Base-by-base conservation (phyloP, 2,329 filamentous ascomycete genomes). In the Dendryphion nanum region DNA sequence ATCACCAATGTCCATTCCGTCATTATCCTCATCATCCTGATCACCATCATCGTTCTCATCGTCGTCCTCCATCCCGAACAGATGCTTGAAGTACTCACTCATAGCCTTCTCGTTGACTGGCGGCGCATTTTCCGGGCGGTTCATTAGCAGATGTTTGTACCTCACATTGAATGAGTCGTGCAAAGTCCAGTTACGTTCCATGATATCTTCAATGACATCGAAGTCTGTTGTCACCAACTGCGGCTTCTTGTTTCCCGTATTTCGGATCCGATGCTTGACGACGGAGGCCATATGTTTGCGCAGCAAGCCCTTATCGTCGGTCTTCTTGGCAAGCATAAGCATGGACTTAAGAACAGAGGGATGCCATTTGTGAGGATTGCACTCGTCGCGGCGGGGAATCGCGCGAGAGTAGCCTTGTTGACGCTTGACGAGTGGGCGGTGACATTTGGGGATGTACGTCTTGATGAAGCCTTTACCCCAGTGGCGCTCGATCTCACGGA, bases 151-250 rank as follows among this genome's bases (percentile, higher is more conserved):
- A 41, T 63, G 53, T 45, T 60, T 62, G 33, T 61, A 62, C n/a
- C 56, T 47, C 8, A 60, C 51, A 6, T 42, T 32, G 37, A 63
- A 62, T 24, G 48, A 44, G 20, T 48, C 48, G 0, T 34, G 18
- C 2, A 61, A 40, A 2, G 39, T 34, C 58, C 57, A 62, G 3
- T 51, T 45, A 24, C 49, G 49, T 12, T 50, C 41, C 6, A 62
- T 33, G 44, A 62, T 52, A 15, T 61, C 58, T 20, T 63, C 58
- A n/a, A 62, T 55, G 17, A 62, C 48, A 39, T 61, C 58, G 10
- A 62, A 60, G 33, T 62, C 58, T 0, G 59, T 59, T 1, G 51
- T 60, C 3, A 56, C 56, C 0, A 63, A 42, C 41, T 63, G 57
- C 4, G 55, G 58, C 42, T 61, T 62, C 7, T 55, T 50, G 26